Base-by-base conservation (phyloP, 345 rosid genomes). In the Bretschneidera sinensis region DNA sequence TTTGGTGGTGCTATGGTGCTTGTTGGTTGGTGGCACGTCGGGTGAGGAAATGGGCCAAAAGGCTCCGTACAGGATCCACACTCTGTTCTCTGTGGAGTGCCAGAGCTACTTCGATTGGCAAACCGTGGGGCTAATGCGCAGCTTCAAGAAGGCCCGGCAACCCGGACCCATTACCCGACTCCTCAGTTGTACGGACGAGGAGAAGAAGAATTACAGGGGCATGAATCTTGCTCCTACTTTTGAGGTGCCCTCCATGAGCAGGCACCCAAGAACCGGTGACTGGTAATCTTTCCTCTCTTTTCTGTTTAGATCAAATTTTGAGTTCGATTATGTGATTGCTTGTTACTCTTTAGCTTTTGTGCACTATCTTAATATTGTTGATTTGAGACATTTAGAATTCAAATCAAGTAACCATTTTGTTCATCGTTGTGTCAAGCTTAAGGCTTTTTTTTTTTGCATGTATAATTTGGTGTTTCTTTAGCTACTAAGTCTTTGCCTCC, bases 91-190 rank as follows among this genome's bases (percentile, higher is more conserved):
- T 20, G 97, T 95, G 74, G 97, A 91, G 78, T 88, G 99, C 71
- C 94, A 86, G 74, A 68, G 86, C 60, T 94, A 91, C 80, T 94
- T 94, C 60, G 99, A 94, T 76, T 94, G 99, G 99, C 91, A 94
- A 74, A 91, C 95, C 43, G 99, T 91, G 60, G 99, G 97, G 55
- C 74, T 94, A 28, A 74, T 94, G 85, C 85, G 82, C 75, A 86
- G 97, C 81, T 94, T 84, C 88, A 78, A 73, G 62, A 94, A 91
- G 78, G 79, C 99, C 43, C 49, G 71, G 7, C 97, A 94, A 66
- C 96, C 97, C 33, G 99, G 99, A n/a, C 92, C 94, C 17, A 71
- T 94, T 9, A 90, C 96, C 74, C 88, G 99, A 58, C 74, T 90
- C 9, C 76, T 94, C 59, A 90, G 99, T 75, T 94, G 99, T 77